phyloP scores from a whole-genome alignment of 495 filamentous ascomycete genomes.

The Hamigera avellanea region DNA sequence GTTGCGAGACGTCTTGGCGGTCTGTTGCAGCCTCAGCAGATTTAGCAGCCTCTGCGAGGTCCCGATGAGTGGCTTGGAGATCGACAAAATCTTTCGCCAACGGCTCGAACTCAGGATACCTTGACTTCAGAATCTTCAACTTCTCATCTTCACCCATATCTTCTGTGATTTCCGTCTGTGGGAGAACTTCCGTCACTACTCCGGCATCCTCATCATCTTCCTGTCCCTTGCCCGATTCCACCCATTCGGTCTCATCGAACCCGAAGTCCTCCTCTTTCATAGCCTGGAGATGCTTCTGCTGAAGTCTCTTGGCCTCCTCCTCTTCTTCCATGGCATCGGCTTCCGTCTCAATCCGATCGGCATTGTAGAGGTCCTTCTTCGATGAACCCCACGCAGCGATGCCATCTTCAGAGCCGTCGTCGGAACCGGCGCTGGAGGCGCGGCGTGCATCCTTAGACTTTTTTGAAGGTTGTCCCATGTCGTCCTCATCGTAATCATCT shows the following conservation, averaged over 20 bases:
- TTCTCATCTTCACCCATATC: conserved; percentile 68
- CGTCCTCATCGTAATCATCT: conserved; percentile 27
- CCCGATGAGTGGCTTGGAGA: conserved; percentile 51
- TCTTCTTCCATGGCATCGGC: conserved; percentile 89
- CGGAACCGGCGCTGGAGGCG: conserved; percentile 18
- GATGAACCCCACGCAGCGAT: conserved; percentile 76
- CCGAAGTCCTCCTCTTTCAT: conserved; percentile 87
- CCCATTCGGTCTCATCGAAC: conserved; percentile 83
- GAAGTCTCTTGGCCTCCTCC: conserved; percentile 70
- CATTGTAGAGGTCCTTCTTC: conserved; percentile 85
- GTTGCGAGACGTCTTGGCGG: conserved; percentile 16
- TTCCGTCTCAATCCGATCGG: conserved; percentile 81
- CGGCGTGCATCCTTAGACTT: conserved; percentile 13
- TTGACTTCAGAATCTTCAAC: conserved; percentile 58
- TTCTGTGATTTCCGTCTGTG: conserved; percentile 67
- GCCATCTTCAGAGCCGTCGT: conserved; percentile 58
- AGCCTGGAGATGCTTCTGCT: conserved; percentile 75
- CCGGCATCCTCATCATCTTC: conserved; percentile 31
- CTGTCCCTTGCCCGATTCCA: conserved; percentile 31
- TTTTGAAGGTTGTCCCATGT: conserved; percentile 13
- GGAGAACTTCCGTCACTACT: conserved; percentile 70
- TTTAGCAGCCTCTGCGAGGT: conserved; percentile 45
- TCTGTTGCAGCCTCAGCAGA: conserved; percentile 31
- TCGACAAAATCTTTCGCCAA: conserved; percentile 68
- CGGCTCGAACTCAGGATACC: conserved; percentile 87